These are phyloP conservation scores for Streptanthus diversifolius DNA, from an alignment of 345 rosid species.

Conservation along the genomic window DNA sequence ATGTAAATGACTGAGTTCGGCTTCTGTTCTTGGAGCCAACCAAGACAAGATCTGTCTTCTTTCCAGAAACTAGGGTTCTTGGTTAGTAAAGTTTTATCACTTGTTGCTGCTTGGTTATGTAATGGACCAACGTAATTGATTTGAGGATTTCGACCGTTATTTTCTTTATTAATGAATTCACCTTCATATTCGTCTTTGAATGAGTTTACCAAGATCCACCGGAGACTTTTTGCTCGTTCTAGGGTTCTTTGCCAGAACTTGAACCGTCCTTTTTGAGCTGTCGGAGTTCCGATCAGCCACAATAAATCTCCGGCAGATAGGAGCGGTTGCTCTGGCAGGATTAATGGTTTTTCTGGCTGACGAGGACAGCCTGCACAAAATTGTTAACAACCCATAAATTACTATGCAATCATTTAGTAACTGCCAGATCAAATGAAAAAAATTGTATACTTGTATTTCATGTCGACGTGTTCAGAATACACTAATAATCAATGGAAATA, in stretches of 20 bases:
- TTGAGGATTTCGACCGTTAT: constrained; percentile 20
- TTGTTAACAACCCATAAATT: neutral
- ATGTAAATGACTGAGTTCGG: constrained; percentile 52
- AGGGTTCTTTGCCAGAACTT: constrained; percentile 64
- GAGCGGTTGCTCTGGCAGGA: constrained; percentile 40
- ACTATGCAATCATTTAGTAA: neutral
- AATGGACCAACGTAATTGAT: constrained; percentile 50
- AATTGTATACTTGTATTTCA: neutral
- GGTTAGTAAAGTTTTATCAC: neutral
- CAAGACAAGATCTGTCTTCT: constrained; percentile 60
- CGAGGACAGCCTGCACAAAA: constrained; percentile 46
- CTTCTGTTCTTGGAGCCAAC: constrained; percentile 58
- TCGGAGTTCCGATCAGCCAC: constrained; percentile 68
- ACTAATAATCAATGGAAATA: neutral
- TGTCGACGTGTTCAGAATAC: neutral
- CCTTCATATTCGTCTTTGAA: constrained; percentile 43
- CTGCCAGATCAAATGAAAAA: neutral
- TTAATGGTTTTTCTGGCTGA: constrained; percentile 23
- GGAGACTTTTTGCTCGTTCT: constrained; percentile 45
- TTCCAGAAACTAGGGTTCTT: constrained; percentile 57
- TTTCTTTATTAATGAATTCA: neutral
- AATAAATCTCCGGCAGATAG: constrained; percentile 61
- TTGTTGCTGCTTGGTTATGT: constrained; percentile 21
- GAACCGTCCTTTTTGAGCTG: constrained; percentile 59
- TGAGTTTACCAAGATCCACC: constrained; percentile 64